A percentile compares a stretch with the other conserved stretches of the same genome.
These are phyloP conservation scores for Nepenthes alata DNA, from an alignment of 179 eudicot species.

Conservation along the genomic window DNA sequence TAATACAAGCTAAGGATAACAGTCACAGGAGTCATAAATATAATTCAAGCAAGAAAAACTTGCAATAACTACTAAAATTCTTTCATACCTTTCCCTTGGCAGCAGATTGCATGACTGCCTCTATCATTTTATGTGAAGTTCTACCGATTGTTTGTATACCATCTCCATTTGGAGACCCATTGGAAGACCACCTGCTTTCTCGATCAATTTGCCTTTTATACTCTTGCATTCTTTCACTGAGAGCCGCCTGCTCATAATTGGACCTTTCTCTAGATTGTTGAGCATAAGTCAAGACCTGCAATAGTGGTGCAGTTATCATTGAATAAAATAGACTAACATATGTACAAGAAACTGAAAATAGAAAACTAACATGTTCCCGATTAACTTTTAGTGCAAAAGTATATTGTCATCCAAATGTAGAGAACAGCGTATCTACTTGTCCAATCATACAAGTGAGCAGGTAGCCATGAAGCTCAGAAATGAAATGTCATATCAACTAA, in stretches of 20 bases:
- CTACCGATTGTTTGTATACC: slow-evolving; percentile 88
- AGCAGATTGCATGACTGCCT: slow-evolving; percentile 95
- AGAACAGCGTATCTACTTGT: not conserved
- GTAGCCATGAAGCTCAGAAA: not conserved
- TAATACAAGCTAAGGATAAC: not conserved
- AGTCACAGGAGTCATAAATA: slow-evolving; percentile 2
- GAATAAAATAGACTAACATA: not conserved
- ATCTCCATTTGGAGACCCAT: slow-evolving; percentile 85
- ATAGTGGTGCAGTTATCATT: not conserved
- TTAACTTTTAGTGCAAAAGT: not conserved
- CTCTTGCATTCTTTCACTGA: slow-evolving; percentile 88
- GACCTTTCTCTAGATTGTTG: slow-evolving; percentile 91
- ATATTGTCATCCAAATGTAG: not conserved
- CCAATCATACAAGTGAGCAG: not conserved
- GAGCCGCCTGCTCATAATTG: slow-evolving; percentile 89
- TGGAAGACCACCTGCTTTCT: slow-evolving; percentile 73
- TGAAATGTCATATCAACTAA: not conserved
- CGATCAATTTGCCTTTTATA: slow-evolving; percentile 81
- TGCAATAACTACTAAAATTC: slow-evolving; percentile 1
- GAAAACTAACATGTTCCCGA: not conserved
- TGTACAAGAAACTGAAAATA: too few relatives aligned
- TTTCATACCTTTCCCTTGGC: slow-evolving; percentile 69
- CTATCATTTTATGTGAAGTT: slow-evolving; percentile 91
- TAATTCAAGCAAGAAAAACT: not conserved
- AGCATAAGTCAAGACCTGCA: slow-evolving; percentile 85